phyloP scores from a whole-genome alignment of 257 asterid species.

The Verbascum thapsus region DNA sequence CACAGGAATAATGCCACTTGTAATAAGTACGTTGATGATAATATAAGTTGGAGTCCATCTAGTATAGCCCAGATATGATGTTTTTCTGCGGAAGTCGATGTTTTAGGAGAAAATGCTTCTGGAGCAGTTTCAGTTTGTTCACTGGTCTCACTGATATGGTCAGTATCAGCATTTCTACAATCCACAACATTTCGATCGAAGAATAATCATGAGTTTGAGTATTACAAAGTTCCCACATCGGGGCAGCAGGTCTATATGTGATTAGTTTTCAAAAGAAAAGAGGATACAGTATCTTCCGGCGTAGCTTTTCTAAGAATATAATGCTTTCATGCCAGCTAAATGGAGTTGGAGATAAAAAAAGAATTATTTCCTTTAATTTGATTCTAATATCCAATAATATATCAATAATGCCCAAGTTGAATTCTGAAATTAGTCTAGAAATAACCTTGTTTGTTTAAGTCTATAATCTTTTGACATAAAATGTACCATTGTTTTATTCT shows the following conservation, averaged over 20 bases:
- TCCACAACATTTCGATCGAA: constrained; percentile 33
- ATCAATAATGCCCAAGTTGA: constrained; percentile 22
- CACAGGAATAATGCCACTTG: constrained; percentile 86
- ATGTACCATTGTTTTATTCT: background rate
- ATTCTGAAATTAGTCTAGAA: background rate
- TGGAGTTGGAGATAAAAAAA: background rate
- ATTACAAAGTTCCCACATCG: constrained; percentile 23
- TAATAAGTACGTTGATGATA: constrained; percentile 77
- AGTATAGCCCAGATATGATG: constrained; percentile 79
- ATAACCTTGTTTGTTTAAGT: background rate
- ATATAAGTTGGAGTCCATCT: constrained; percentile 85
- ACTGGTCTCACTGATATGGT: constrained; percentile 42
- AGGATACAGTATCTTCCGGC: constrained; percentile 8
- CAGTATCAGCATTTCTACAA: constrained; percentile 60
- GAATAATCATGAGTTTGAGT: constrained; percentile 20
- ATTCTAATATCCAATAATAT: background rate
- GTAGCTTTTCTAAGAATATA: background rate
- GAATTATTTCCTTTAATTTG: background rate
- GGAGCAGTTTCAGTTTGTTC: constrained; percentile 45
- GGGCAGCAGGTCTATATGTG: background rate
- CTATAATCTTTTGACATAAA: background rate
- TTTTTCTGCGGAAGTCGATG: constrained; percentile 45
- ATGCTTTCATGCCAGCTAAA: background rate
- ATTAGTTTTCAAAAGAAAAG: background rate
- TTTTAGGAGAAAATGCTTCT: constrained; percentile 55